These are phyloP conservation scores for Pezicula carpinea DNA, from an alignment of 2,329 filamentous ascomycete genomes.

Conservation along the genomic window DNA sequence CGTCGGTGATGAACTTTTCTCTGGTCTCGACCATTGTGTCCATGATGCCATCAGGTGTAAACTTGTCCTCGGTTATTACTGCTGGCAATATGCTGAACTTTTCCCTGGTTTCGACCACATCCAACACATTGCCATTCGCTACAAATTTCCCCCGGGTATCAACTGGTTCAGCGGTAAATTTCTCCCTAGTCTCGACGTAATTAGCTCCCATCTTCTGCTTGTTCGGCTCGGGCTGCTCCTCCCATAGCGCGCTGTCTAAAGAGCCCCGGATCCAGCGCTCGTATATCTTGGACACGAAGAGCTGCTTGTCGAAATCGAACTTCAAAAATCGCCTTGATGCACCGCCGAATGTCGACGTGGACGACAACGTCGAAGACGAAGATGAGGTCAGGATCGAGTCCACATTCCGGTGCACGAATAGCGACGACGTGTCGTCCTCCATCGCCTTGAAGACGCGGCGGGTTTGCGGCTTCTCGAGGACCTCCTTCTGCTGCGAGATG, in stretches of 20 bases:
- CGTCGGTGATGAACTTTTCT: neutral
- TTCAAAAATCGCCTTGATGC: slow-evolving; percentile 5
- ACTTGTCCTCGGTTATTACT: neutral
- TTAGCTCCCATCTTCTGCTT: neutral
- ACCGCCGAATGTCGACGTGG: slow-evolving; percentile 1
- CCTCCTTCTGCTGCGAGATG: slow-evolving; percentile 3
- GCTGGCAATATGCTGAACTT: neutral
- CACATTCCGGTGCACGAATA: neutral
- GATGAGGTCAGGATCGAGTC: neutral
- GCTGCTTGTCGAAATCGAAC: slow-evolving; percentile 8
- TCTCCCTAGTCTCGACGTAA: neutral
- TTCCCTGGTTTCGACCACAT: neutral
- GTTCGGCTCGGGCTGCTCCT: neutral
- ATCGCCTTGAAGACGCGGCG: slow-evolving; percentile 1
- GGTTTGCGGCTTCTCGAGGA: slow-evolving; percentile 3
- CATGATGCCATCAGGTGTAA: neutral
- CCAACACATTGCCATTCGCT: neutral
- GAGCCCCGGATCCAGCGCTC: neutral
- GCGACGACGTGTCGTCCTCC: slow-evolving; percentile 4
- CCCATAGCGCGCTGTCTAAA: neutral
- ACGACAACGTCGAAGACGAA: slow-evolving; percentile 1
- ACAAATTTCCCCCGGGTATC: neutral
- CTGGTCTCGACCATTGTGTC: neutral
- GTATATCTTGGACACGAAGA: slow-evolving; percentile 5
- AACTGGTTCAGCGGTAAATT: neutral